phyloP scores from a whole-genome alignment of 164 flowering plant species.

The Tetracentron sinense region DNA sequence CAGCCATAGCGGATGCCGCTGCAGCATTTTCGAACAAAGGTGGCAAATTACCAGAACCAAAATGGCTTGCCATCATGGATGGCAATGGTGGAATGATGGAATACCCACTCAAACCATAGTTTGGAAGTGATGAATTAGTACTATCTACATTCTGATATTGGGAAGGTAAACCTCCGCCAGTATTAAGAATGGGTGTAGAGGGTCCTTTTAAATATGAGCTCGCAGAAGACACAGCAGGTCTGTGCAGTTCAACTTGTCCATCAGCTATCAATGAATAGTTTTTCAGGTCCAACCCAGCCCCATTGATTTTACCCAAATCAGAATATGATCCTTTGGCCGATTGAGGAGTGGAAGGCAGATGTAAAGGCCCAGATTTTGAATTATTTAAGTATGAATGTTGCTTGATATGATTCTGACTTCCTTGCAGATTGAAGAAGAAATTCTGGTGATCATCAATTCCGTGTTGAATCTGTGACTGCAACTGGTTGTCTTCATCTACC shows the following conservation, averaged over 20 bases:
- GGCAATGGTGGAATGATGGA: conserved; percentile 53
- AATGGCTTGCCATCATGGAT: conserved; percentile 50
- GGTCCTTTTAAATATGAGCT: conserved; percentile 40
- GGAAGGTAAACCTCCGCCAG: conserved; percentile 48
- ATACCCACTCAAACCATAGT: conserved; percentile 51
- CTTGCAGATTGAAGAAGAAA: too few relatives aligned
- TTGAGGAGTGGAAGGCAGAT: too few relatives aligned
- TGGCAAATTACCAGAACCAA: conserved; percentile 51
- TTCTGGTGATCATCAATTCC: too few relatives aligned
- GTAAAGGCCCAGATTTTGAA: too few relatives aligned
- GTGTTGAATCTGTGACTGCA: too few relatives aligned
- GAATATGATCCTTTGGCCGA: too few relatives aligned
- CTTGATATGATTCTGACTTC: too few relatives aligned
- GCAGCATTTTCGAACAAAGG: conserved; percentile 56
- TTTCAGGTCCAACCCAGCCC: background rate
- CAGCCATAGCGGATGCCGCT: conserved; percentile 57
- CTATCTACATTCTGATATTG: conserved; percentile 41
- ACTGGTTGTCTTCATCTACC: conserved; percentile 34
- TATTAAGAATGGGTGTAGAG: conserved; percentile 25
- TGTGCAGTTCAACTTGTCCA: conserved; percentile 34
- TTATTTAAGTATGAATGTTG: too few relatives aligned
- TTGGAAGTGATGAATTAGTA: conserved; percentile 36
- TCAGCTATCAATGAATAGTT: conserved; percentile 26
- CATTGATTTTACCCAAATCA: too few relatives aligned
- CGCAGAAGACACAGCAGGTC: conserved; percentile 24